Conservation (phyloP, 2,329 filamentous ascomycete genomes). For the Rutstroemia sp. region DNA sequence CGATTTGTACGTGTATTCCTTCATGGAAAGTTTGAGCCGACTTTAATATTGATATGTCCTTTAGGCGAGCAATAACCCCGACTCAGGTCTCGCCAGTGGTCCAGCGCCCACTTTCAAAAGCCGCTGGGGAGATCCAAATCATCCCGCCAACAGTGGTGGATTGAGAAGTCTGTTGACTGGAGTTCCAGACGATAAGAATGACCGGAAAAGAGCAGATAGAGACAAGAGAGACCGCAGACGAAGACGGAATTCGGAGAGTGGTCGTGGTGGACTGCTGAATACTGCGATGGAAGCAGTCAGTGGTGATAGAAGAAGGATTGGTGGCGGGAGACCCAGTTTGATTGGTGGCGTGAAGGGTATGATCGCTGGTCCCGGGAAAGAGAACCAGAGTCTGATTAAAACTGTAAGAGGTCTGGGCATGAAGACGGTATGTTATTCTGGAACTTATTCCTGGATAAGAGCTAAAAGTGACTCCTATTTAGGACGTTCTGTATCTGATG, state of each 20-base stretch:
- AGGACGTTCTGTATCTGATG: too few species aligned
- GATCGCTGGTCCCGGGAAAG: neutral
- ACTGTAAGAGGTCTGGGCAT: neutral
- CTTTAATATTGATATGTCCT: neutral
- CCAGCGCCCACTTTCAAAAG: neutral
- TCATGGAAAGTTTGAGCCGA: neutral
- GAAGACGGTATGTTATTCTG: neutral
- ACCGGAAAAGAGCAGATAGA: neutral
- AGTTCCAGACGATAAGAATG: neutral
- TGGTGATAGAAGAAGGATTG: neutral
- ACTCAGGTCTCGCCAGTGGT: neutral
- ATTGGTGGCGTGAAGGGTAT: neutral
- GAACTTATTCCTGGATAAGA: too few species aligned
- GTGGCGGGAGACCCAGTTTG: neutral
- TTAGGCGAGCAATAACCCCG: neutral
- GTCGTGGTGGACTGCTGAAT: neutral
- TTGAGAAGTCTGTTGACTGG: constrained; percentile 2
- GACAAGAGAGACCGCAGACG: neutral
- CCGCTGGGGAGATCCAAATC: constrained; percentile 2
- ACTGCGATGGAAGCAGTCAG: neutral
- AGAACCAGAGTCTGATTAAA: constrained; percentile 6
- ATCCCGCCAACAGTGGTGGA: neutral
- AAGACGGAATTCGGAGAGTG: neutral
- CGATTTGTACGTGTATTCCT: constrained; percentile 4
- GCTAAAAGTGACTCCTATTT: too few species aligned